Base-by-base conservation (phyloP, 2,329 filamentous ascomycete species). In the Chaetothyriales sp. region DNA sequence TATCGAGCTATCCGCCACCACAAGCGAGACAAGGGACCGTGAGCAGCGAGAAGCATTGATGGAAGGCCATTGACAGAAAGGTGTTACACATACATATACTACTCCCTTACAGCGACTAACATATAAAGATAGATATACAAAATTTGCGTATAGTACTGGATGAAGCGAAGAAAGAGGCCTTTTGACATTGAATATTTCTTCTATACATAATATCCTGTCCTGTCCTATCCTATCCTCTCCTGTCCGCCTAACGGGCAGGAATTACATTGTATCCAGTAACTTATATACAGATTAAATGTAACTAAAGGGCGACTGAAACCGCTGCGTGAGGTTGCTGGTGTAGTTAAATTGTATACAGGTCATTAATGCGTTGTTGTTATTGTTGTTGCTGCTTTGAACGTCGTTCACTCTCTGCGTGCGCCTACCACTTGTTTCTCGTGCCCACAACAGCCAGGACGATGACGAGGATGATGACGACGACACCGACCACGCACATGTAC, bases 401-500 rank as follows among this genome's bases (percentile, higher is more conserved):
- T n/a, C n/a, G n/a, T n/a, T n/a, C n/a, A n/a, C n/a, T n/a, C n/a
- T n/a, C n/a, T n/a, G n/a, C n/a, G n/a, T n/a, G n/a, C n/a, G n/a
- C n/a, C 28, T 32, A 39, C 32, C 32, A 39, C 32, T 39, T 39
- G 32, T 39, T 15, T 39, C 32, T 54, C 8, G 57, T 54, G 5
- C 57, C 57, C 22, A 60, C 26, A 2, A 56, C 56, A 6, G 55
- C 57, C 15, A 61, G 51, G 69, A 75, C 68, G 61, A 79, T 75
- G 57, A 80, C 69, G 49, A 73, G 67, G 51, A 69, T 69, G 52
- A 79, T 71, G 47, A 80, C 71, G 50, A 75, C 67, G 36, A 78
- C 60, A 18, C 78, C 78, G 46, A 80, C 63, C 26, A 73, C 67
- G 54, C 72, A 74, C 77, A 81, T 80, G 64, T 75, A 73, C 46